A percentile compares a stretch with the other conserved stretches of the same genome.
These are phyloP conservation scores for Colletotrichum eleusines DNA, from an alignment of 2,329 filamentous ascomycete genomes.

Conservation along the genomic window DNA sequence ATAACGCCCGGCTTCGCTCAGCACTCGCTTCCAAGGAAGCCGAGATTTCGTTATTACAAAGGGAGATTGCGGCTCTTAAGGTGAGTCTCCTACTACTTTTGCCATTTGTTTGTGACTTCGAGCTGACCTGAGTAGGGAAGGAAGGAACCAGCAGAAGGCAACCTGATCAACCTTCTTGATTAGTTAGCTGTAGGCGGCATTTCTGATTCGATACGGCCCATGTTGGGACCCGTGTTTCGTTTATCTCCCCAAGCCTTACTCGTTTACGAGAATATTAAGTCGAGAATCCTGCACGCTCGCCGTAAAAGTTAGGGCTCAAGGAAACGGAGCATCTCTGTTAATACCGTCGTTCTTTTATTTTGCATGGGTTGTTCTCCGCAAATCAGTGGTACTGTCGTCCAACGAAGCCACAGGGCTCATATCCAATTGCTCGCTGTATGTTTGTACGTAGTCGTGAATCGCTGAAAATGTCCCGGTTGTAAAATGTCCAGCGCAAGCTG, in stretches of 20 bases:
- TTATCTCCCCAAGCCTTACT: too few relatives aligned
- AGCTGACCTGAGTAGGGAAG: neutral
- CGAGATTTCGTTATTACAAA: neutral
- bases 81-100: neutral
- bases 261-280: neutral
- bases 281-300: too few relatives aligned
- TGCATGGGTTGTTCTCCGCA: neutral
- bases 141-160: neutral
- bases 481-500: neutral
- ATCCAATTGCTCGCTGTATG: neutral
- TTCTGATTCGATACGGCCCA: rapidly evolving
- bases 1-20: neutral
- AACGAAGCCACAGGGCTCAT: neutral
- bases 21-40: neutral
- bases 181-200: neutral
- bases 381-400: too few relatives aligned
- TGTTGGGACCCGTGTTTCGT: neutral
- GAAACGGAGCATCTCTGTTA: rapidly evolving
- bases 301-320: rapidly evolving
- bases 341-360: neutral
- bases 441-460: neutral
- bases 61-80: neutral
- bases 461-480: neutral
- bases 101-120: too few relatives aligned
- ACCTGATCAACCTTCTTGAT: neutral